Percentiles rank a stretch among this genome's conserved stretches.
phyloP scores from a whole-genome alignment of 163 green algal species.

The Coccomyxa subellipsoidea region DNA sequence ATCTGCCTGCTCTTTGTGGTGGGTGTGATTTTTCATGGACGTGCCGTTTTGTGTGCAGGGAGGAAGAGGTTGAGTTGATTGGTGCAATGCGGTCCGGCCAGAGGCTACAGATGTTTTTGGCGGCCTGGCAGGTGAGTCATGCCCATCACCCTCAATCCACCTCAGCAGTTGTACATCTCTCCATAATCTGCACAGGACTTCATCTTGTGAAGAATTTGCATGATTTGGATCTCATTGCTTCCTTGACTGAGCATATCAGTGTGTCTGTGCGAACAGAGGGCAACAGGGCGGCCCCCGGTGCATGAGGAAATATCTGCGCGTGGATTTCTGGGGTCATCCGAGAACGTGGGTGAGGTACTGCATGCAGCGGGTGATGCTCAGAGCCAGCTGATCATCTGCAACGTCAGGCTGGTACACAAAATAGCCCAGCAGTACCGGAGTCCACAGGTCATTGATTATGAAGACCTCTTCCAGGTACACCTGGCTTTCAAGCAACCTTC shows the following conservation, averaged over 20 bases:
- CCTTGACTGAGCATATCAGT: too few species aligned
- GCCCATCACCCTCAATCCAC: background rate
- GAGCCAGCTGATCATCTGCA: background rate
- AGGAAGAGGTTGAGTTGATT: background rate
- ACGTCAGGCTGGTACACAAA: background rate
- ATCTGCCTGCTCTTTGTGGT: too few species aligned
- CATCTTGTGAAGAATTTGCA: too few species aligned
- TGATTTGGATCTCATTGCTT: too few species aligned
- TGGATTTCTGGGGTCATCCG: background rate
- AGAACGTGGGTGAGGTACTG: background rate
- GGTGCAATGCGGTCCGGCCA: background rate
- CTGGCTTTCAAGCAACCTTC: background rate
- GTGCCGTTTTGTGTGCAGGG: background rate
- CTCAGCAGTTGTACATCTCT: too few species aligned
- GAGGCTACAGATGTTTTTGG: background rate
- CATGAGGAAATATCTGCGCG: background rate
- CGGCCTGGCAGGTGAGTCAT: background rate
- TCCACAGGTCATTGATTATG: background rate
- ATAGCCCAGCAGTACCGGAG: background rate
- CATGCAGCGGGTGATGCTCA: background rate
- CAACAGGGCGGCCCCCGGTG: background rate
- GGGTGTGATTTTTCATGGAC: too few species aligned
- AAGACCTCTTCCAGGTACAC: background rate
- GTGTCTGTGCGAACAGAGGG: too few species aligned
- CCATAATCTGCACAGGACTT: too few species aligned